phyloP scores from a whole-genome alignment of 1,139 yeast species.

The Taiozyma sp. region DNA sequence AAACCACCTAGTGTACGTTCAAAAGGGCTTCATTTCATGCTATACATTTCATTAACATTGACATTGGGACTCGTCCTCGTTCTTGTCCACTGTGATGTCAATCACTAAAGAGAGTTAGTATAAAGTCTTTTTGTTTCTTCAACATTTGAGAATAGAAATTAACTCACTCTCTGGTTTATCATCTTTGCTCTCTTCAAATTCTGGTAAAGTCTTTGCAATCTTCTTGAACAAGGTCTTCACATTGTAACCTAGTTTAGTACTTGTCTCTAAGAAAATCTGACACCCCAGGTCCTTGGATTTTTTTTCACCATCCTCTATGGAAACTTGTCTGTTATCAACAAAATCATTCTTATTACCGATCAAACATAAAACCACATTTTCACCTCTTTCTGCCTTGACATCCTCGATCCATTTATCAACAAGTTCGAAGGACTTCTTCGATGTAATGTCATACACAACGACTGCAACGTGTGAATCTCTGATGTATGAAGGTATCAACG shows the following conservation, averaged over 20 bases:
- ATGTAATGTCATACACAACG: constrained; percentile 90
- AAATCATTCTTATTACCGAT: constrained; percentile 84
- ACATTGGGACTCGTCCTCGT: constrained; percentile 20
- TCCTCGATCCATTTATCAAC: constrained; percentile 81
- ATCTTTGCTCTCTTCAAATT: constrained; percentile 50
- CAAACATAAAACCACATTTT: constrained; percentile 62
- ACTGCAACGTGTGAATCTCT: constrained; percentile 98
- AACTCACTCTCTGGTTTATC: constrained; percentile 35
- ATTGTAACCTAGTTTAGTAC: constrained; percentile 92
- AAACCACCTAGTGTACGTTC: too few relatives aligned
- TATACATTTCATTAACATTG: constrained; percentile 22
- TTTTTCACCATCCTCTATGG: constrained; percentile 73
- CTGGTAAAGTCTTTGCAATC: constrained; percentile 89
- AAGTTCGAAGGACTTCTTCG: constrained; percentile 73
- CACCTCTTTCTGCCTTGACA: constrained; percentile 72
- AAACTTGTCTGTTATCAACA: constrained; percentile 62
- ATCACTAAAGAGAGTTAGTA: constrained; percentile 18
- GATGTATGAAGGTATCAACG: constrained; percentile 89
- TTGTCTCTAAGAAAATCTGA: constrained; percentile 82
- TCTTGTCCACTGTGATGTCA: constrained; percentile 20
- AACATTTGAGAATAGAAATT: not conserved
- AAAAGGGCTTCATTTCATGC: too few relatives aligned
- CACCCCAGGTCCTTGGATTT: constrained; percentile 79
- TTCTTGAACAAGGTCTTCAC: constrained; percentile 86
- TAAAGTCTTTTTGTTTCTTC: too few relatives aligned